A percentile compares a stretch with the other conserved stretches of the same genome.
Conservation (phyloP, 2,329 filamentous ascomycete species). For the Nigrospora sphaerica region DNA sequence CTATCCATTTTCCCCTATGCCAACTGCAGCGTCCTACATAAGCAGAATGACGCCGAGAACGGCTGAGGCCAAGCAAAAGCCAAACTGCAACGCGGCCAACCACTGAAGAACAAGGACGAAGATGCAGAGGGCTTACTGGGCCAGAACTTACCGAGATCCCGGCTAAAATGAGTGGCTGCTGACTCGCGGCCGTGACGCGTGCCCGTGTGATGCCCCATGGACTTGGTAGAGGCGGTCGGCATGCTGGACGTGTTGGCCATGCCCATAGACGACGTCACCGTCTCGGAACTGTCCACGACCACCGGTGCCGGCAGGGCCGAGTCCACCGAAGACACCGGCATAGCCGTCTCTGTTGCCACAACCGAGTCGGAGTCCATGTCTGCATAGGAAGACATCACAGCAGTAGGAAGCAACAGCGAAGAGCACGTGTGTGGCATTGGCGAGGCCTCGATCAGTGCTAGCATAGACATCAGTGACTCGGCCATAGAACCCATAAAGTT, state of each 20-base stretch:
- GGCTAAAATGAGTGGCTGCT: conserved; percentile 9
- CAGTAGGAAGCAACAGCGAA: background rate
- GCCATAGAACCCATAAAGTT: no score
- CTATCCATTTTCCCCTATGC: no score
- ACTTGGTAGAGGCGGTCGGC: background rate
- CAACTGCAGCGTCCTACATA: no score
- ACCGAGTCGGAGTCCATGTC: background rate
- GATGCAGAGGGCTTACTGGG: background rate
- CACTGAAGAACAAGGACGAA: no score
- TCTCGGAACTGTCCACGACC: background rate
- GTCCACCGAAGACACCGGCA: background rate
- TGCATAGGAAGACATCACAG: background rate
- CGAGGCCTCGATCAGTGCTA: background rate
- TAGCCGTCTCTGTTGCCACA: background rate
- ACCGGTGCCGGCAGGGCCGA: background rate
- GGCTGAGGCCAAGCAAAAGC: conserved; percentile 14
- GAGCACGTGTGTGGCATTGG: background rate
- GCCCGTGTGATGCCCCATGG: background rate
- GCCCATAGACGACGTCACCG: background rate
- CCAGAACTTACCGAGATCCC: conserved; percentile 15
- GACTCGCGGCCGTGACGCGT: conserved; percentile 7
- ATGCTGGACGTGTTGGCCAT: conserved; percentile 1
- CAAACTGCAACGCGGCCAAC: conserved; percentile 7
- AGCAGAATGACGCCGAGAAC: background rate
- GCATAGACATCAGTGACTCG: no score